Evolutionary conservation across 1,284 basidiomycete species (phyloP).

Genomic region (Microbotryum violaceum): DNA sequence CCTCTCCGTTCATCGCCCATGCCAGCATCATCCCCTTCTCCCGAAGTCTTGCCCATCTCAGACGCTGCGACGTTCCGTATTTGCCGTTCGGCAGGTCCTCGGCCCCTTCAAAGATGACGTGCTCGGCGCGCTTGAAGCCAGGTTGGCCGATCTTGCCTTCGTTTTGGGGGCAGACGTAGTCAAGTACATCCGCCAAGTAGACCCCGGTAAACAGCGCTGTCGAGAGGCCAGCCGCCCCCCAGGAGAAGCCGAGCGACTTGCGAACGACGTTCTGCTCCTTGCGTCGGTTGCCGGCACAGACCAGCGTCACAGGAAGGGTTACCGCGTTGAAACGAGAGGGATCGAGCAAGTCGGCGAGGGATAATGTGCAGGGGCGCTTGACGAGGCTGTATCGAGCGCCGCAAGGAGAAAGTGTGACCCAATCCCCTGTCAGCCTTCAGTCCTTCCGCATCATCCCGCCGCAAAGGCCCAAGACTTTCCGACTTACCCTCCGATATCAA

Average conservation of each 20-base stretch:
- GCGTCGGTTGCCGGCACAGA: conserved; percentile 60
- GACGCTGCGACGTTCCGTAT: conserved; percentile 55
- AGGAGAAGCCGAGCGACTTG: conserved; percentile 49
- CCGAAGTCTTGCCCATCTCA: conserved; percentile 49
- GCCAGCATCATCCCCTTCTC: conserved; percentile 55
- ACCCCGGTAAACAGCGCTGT: conserved; percentile 63
- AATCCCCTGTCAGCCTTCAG: background rate
- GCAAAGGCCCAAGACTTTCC: background rate
- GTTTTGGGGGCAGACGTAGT: conserved; percentile 45
- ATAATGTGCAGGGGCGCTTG: conserved; percentile 44
- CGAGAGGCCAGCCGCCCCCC: conserved; percentile 45
- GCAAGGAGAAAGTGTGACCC: background rate
- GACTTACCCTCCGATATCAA: conserved; percentile 49
- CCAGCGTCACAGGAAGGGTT: conserved; percentile 58
- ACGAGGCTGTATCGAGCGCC: conserved; percentile 39
- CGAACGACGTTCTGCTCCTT: conserved; percentile 63
- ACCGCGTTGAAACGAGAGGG: conserved; percentile 48
- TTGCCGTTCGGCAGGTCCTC: conserved; percentile 59
- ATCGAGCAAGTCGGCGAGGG: conserved; percentile 47
- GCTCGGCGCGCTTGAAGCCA: conserved; percentile 43
- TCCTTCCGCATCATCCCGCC: no score
- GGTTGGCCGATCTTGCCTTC: conserved; percentile 31
- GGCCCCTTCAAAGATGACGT: conserved; percentile 58
- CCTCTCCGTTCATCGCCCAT: conserved; percentile 56
- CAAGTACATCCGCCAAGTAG: conserved; percentile 54